These are phyloP conservation scores for Colletotrichum karsti DNA, from an alignment of 2,329 filamentous ascomycete genomes.

Conservation along the genomic window DNA sequence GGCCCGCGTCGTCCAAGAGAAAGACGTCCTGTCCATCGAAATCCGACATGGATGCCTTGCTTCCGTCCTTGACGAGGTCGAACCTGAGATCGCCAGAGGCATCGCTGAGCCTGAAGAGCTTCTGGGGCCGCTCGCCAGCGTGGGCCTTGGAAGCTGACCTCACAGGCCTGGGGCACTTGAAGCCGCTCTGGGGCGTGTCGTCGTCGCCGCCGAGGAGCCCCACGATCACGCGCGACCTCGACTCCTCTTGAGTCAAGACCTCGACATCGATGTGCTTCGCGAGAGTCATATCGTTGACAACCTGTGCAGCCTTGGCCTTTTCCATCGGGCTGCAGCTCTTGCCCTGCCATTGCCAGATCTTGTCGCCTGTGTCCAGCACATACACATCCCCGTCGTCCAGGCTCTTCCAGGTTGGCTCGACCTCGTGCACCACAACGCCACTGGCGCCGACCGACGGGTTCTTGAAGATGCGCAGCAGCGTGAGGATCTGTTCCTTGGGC, in stretches of 20 bases:
- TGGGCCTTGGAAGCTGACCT: constrained; percentile 34
- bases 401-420: constrained; percentile 67
- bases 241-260: constrained; percentile 69
- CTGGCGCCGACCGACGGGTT: constrained; percentile 56
- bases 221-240: constrained; percentile 62
- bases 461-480: constrained; percentile 71
- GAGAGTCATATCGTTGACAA: constrained; percentile 70
- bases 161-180: constrained; percentile 53
- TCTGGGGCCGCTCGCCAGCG: constrained; percentile 39
- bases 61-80: constrained; percentile 64
- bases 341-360: constrained; percentile 78
- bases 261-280: constrained; percentile 73
- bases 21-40: constrained; percentile 70
- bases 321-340: constrained; percentile 73
- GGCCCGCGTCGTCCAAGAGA: constrained; percentile 66
- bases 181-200: constrained; percentile 45
- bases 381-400: constrained; percentile 74
- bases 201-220: constrained; percentile 61
- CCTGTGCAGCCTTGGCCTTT: constrained; percentile 73
- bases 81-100: constrained; percentile 65
- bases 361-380: constrained; percentile 67
- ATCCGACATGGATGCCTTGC: constrained; percentile 52
- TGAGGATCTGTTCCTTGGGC: constrained; percentile 50
- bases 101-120: constrained; percentile 71
- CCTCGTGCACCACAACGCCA: constrained; percentile 69